Evolutionary conservation across 1,139 yeast genomes (phyloP).

Genomic region (Schizosaccharomyces versatilis): DNA sequence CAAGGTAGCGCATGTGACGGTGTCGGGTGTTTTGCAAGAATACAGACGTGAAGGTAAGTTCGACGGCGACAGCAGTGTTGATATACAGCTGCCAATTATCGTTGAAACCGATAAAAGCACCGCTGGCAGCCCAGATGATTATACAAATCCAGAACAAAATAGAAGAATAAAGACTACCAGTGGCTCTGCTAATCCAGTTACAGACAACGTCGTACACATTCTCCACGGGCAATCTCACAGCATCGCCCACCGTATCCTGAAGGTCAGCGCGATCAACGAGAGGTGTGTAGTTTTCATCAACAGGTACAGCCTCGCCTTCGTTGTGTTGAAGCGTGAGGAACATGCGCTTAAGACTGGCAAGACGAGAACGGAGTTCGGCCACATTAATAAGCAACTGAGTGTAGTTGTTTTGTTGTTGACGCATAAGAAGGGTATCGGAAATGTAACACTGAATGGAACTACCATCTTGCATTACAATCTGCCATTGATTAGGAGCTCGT

Average conservation of each 20-base stretch:
- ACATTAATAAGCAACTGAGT: constrained; percentile 13
- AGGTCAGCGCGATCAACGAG: constrained; percentile 5
- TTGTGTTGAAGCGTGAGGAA: neutral
- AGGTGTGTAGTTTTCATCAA: constrained; percentile 12
- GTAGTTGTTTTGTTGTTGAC: constrained; percentile 21
- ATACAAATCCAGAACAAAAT: neutral
- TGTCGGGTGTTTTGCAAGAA: neutral
- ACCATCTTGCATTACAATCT: constrained; percentile 25
- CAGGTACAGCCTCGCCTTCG: neutral
- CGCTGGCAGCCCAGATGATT: neutral
- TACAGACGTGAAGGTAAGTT: neutral
- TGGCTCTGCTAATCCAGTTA: neutral
- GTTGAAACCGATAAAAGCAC: neutral
- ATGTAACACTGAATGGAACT: constrained; percentile 23
- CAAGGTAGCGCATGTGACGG: neutral
- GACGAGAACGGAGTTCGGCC: constrained; percentile 18
- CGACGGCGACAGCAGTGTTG: neutral
- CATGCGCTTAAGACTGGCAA: neutral
- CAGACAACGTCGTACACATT: neutral
- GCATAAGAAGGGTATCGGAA: constrained; percentile 24
- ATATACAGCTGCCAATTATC: constrained; percentile 1
- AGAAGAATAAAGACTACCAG: neutral
- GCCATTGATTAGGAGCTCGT: constrained; percentile 21
- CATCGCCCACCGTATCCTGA: neutral
- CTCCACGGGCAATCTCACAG: neutral